These are phyloP conservation scores for Pseudonitzschia multiseries DNA, from an alignment of 108 stramenopile genomes.

Conservation along the genomic window DNA sequence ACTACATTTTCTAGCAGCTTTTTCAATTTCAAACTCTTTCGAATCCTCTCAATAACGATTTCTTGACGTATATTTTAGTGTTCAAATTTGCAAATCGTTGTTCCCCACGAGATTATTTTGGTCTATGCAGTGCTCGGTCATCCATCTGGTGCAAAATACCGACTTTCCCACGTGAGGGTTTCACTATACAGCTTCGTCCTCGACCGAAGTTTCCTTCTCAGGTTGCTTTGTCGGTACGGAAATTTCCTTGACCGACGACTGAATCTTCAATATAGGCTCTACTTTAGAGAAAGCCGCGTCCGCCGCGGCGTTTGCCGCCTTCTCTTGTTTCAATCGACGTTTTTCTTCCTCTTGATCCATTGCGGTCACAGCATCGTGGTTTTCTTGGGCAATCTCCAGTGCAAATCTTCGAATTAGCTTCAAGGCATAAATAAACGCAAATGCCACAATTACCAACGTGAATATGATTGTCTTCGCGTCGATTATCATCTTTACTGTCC, in stretches of 20 bases:
- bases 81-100: no score
- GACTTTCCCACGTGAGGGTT: no score
- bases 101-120: no score
- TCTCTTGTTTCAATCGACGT: constrained; percentile 57
- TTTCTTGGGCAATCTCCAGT: constrained; percentile 79
- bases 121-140: no score
- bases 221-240: background rate
- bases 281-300: constrained; percentile 74
- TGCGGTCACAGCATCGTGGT: constrained; percentile 72
- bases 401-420: constrained; percentile 70
- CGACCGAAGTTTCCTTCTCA: background rate
- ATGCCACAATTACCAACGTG: constrained; percentile 54
- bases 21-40: no score
- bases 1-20: no score
- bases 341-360: constrained; percentile 70
- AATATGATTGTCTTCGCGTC: constrained; percentile 66
- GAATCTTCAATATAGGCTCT: constrained; percentile 55
- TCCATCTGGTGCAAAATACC: no score
- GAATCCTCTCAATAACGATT: no score
- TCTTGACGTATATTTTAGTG: no score
- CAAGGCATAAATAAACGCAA: constrained; percentile 56
- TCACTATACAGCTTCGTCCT: background rate
- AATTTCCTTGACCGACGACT: background rate
- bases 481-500: constrained; percentile 59
- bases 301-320: constrained; percentile 73